Evolutionary conservation across 1,139 yeast genomes (phyloP).

Genomic region (Saccharomyces pastorianus): DNA sequence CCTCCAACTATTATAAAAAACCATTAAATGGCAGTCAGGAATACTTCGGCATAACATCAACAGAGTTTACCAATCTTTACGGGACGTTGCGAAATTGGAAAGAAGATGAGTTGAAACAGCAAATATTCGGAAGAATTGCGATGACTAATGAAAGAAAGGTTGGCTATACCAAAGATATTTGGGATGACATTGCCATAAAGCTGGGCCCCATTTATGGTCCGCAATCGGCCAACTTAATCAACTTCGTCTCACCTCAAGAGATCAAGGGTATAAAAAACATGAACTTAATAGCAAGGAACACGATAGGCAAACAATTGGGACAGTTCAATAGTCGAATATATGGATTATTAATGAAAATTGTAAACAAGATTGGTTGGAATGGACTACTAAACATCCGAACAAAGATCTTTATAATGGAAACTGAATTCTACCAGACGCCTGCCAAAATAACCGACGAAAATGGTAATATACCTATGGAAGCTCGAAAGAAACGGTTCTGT

Average conservation of each 20-base stretch:
- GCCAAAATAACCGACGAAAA: not conserved
- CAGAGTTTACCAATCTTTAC: conserved; percentile 50
- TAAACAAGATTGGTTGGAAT: conserved; percentile 79
- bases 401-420: conserved; percentile 89
- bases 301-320: conserved; percentile 68
- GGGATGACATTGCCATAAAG: conserved; percentile 37
- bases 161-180: conserved; percentile 28
- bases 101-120: conserved; percentile 19
- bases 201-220: conserved; percentile 49
- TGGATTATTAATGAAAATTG: conserved; percentile 56
- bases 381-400: conserved; percentile 72
- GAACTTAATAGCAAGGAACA: conserved; percentile 62
- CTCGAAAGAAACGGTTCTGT: conserved; percentile 73
- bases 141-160: conserved; percentile 36
- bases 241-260: conserved; percentile 38
- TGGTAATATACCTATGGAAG: conserved; percentile 12
- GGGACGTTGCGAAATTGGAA: conserved; percentile 29
- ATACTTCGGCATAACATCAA: conserved; percentile 60
- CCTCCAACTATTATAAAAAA: conserved; percentile 21
- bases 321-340: conserved; percentile 59
- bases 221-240: conserved; percentile 40
- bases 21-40: conserved; percentile 17
- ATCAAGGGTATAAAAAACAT: conserved; percentile 50
- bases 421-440: conserved; percentile 47
- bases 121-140: conserved; percentile 51